phyloP scores from a whole-genome alignment of 805 yeast species.

The Kregervanrija delftensis region DNA sequence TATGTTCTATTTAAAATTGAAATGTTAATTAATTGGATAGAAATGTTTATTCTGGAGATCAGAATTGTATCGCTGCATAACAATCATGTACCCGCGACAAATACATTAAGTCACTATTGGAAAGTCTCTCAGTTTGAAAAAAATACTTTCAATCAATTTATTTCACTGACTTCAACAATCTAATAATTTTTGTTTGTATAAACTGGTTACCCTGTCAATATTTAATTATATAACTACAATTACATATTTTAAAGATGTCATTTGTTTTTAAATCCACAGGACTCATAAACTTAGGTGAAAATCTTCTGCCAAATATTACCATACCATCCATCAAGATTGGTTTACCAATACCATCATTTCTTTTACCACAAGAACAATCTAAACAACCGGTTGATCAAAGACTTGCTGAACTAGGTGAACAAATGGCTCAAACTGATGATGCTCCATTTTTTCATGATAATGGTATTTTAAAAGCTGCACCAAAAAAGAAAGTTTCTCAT shows the following conservation, averaged over 20 bases:
- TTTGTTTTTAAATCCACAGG: conserved; percentile 7
- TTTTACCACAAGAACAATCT: conserved; percentile 10
- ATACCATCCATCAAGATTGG: conserved; percentile 15
- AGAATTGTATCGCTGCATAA: too few relatives aligned
- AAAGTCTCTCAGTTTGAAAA: too few relatives aligned
- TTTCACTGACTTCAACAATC: too few relatives aligned
- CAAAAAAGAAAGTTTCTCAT: conserved; percentile 89
- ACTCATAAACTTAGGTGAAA: conserved; percentile 10
- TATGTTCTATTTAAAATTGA: too few relatives aligned
- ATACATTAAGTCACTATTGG: too few relatives aligned
- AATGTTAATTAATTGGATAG: too few relatives aligned
- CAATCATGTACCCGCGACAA: too few relatives aligned
- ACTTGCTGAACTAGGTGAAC: conserved; percentile 33
- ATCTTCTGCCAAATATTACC: conserved; percentile 11
- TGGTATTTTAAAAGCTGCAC: conserved; percentile 83
- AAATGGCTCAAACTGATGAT: conserved; percentile 29
- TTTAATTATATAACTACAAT: too few relatives aligned
- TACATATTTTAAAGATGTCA: conserved; percentile 5
- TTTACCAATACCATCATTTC: conserved; percentile 14
- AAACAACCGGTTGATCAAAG: conserved; percentile 11
- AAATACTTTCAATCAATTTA: too few relatives aligned
- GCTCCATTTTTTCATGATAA: conserved; percentile 46
- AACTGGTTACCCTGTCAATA: too few relatives aligned
- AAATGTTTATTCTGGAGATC: too few relatives aligned
- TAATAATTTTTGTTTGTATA: too few relatives aligned